A percentile compares a stretch with the other conserved stretches of the same genome.
These are phyloP conservation scores for Pseudopithomyces chartarum DNA, from an alignment of 2,329 filamentous ascomycete genomes.

Conservation along the genomic window DNA sequence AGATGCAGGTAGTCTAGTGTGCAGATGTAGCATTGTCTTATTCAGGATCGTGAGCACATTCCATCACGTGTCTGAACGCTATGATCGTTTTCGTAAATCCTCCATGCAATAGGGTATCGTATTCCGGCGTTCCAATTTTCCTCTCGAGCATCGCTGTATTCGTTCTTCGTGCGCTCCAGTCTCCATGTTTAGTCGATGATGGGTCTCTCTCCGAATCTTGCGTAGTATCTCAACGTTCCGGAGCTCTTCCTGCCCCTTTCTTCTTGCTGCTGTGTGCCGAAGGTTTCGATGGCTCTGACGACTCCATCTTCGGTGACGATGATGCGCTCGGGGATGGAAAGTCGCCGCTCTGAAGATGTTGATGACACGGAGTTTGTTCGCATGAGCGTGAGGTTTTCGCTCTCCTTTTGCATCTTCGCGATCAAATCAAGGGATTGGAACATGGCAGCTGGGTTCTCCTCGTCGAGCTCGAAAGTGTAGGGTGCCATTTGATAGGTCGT, in stretches of 20 bases:
- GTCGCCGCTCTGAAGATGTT: background rate
- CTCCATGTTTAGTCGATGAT: background rate
- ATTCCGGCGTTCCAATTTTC: background rate
- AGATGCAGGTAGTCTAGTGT: background rate
- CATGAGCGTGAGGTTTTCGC: background rate
- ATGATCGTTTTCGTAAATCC: no score
- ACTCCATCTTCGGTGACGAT: conserved; percentile 3
- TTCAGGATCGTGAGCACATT: background rate
- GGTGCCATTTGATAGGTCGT: background rate
- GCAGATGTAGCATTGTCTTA: background rate
- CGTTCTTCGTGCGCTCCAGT: background rate
- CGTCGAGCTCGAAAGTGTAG: background rate
- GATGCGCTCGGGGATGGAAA: background rate
- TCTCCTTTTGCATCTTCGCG: background rate
- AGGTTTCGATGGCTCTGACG: conserved; percentile 1
- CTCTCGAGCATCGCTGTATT: background rate
- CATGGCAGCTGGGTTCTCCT: background rate
- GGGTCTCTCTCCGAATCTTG: background rate
- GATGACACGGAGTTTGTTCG: background rate
- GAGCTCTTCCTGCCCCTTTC: background rate
- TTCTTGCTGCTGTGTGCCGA: background rate
- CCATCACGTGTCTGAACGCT: background rate
- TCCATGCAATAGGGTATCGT: background rate
- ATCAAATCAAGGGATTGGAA: conserved; percentile 1
- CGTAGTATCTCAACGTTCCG: background rate